Evolutionary conservation across 768 basidiomycete genomes (phyloP).

Genomic region (Auricularia heimuer): DNA sequence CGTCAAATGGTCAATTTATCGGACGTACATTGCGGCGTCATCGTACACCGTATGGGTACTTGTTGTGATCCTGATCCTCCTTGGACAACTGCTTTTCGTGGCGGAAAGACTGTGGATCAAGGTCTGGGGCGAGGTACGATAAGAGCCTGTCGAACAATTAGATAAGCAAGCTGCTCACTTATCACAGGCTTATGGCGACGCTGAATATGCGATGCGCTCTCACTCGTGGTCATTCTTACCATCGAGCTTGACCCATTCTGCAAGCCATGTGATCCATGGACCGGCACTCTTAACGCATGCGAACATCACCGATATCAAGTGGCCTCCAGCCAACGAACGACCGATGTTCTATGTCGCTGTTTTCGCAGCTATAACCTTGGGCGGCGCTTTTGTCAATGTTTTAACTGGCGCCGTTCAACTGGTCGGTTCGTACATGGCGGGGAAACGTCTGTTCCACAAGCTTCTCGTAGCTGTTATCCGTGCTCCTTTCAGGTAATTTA

Average conservation of each 20-base stretch:
- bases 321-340: conserved; percentile 34
- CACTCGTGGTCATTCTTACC: neutral
- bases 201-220: neutral
- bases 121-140: conserved; percentile 26
- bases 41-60: conserved; percentile 9
- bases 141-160: too few relatives aligned
- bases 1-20: conserved; percentile 65
- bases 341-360: conserved; percentile 66
- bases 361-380: conserved; percentile 52
- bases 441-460: conserved; percentile 28
- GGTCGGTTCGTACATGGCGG: conserved; percentile 15
- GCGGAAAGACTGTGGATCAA: conserved; percentile 70
- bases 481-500: conserved; percentile 57
- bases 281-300: neutral
- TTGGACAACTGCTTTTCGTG: conserved; percentile 38
- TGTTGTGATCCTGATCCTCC: conserved; percentile 9
- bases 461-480: conserved; percentile 62
- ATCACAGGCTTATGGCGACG: neutral
- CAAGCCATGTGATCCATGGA: neutral
- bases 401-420: conserved; percentile 44
- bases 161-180: neutral
- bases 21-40: conserved; percentile 28
- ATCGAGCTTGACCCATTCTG: neutral
- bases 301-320: conserved; percentile 9
- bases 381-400: conserved; percentile 37